phyloP scores from a whole-genome alignment of 208 protist genomes.

The Balamuthia mandrillaris region DNA sequence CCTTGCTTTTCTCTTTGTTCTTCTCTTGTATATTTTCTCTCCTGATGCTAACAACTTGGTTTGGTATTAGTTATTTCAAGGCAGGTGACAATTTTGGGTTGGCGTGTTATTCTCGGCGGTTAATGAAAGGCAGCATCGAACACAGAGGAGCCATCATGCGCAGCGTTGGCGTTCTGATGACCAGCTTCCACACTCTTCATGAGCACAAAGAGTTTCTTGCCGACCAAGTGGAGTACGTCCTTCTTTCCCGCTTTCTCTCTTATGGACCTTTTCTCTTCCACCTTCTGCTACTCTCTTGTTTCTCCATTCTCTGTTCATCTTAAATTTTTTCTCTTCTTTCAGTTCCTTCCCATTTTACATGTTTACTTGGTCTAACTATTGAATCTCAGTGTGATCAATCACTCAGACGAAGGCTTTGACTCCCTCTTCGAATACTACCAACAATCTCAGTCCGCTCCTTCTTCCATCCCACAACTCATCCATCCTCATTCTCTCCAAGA shows the following conservation, averaged over 20 bases:
- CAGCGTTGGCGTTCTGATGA: background rate
- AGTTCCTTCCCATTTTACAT: too few species aligned
- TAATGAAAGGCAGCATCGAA: background rate
- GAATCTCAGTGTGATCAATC: background rate
- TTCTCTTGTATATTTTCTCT: background rate
- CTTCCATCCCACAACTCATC: background rate
- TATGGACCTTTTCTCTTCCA: too few species aligned
- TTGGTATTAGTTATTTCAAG: background rate
- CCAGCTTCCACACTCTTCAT: background rate
- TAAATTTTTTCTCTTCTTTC: too few species aligned
- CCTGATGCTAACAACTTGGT: too few species aligned
- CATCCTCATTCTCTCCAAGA: too few species aligned
- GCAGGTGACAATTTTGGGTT: background rate
- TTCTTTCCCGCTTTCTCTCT: too few species aligned
- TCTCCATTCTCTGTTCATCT: background rate
- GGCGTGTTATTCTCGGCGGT: background rate
- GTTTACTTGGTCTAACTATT: background rate
- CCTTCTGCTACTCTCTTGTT: too few species aligned
- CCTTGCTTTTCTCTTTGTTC: background rate
- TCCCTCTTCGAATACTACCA: background rate
- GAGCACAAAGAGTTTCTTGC: background rate
- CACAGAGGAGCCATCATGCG: background rate
- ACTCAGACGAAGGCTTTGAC: background rate
- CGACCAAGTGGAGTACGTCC: conserved; percentile 9
- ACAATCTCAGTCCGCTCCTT: background rate